These are phyloP conservation scores for Rhododendron kiyosumense DNA, from an alignment of 148 eudicot species.

Conservation along the genomic window DNA sequence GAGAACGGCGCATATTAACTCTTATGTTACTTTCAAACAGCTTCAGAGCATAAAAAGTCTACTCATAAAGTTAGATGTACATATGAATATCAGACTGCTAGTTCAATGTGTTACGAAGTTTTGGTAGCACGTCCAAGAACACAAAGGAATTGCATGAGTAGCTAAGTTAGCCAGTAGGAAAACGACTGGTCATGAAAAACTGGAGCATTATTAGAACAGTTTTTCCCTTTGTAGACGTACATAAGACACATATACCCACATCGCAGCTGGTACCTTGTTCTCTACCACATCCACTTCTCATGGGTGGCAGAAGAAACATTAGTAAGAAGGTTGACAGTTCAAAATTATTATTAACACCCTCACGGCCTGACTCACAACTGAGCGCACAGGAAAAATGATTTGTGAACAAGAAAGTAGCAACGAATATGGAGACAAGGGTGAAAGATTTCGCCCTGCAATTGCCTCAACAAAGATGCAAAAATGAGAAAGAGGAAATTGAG, in stretches of 20 bases:
- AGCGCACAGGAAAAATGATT: neutral
- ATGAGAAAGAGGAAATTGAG: neutral
- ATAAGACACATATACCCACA: neutral
- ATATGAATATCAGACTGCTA: neutral
- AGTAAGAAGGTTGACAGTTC: neutral
- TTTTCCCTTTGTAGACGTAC: neutral
- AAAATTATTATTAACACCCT: neutral
- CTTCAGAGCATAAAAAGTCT: neutral
- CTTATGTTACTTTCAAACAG: neutral
- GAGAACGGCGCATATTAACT: neutral
- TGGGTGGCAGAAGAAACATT: conserved; percentile 1
- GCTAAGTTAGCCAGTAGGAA: neutral
- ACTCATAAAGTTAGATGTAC: neutral
- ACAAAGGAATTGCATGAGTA: neutral
- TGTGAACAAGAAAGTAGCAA: neutral
- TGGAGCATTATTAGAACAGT: neutral
- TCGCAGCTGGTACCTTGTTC: neutral
- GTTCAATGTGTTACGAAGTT: neutral
- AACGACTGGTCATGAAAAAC: neutral
- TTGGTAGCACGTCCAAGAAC: neutral
- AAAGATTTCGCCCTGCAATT: neutral
- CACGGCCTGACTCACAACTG: neutral
- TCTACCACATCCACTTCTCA: neutral
- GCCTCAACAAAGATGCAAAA: conserved; percentile 7
- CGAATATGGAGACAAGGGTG: neutral